Base-by-base conservation (phyloP, 2,329 filamentous ascomycete genomes). In the Cercospora zeae-maydis region DNA sequence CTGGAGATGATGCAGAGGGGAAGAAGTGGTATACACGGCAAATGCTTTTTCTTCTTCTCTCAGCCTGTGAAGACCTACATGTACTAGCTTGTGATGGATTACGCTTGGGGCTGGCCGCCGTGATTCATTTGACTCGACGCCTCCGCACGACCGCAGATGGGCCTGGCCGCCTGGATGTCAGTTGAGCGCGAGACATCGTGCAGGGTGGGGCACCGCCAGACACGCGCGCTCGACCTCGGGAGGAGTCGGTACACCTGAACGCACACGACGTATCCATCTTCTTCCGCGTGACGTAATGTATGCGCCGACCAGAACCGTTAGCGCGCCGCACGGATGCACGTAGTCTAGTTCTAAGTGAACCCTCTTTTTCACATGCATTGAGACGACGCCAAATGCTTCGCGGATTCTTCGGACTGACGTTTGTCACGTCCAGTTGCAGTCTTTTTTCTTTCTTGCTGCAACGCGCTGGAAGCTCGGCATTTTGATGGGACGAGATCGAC, bases 361-460 rank as follows among this genome's bases (percentile, higher is more conserved):
- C 54, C 49, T 53, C 49, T 53, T 61, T 52, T 61, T 45, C 59
- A 61, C 59, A 55, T 61, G 59, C 59, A n/a, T n/a, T n/a, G 49
- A 53, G 16, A 34, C 49, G 27, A 53, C 49, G 49, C 49, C n/a
- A n/a, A n/a, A n/a, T 37, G 3, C 30, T 39, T 51, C 57, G 57
- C 45, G 39, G n/a, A 49, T 51, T 51, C 57, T 59, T 54, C 49
- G 61, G 49, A 19, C 49, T 53, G 58, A 55, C 51, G 58, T 59
- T 47, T 45, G 31, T 14, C 13, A 27, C 56, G 59, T 39, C 24
- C 36, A 11, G 1, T 3, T 53, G n/a, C 31, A 14, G 13, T 27
- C 33, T 34, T 53, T 34, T 34, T 33, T 30, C 33, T 21, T 21
- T 31, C 31, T 19, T 56, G 33, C 53, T 11, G 24, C 53, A 42